Evolutionary conservation across 2,329 filamentous ascomycete genomes (phyloP).

Genomic region (Nakataea oryzae): DNA sequence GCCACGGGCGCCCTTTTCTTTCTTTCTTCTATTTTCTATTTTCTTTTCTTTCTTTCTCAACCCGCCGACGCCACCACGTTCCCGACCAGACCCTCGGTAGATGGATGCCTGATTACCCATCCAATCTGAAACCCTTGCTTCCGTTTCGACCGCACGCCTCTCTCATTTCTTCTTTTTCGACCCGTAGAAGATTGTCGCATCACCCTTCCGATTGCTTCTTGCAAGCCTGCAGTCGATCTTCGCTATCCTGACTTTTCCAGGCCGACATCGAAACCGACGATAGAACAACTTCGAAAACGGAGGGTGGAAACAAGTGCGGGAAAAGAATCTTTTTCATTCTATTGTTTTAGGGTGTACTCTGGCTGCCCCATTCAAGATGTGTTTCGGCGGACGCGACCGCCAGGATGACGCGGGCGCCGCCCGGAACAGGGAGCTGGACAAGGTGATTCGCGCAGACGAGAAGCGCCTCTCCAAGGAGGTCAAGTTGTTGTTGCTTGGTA

Average conservation of each 20-base stretch:
- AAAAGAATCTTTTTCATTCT: neutral
- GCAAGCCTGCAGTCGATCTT: neutral
- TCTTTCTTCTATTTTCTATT: too few relatives aligned
- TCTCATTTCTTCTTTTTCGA: neutral
- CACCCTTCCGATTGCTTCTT: neutral
- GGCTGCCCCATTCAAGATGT: conserved; percentile 36
- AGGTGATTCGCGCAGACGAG: conserved; percentile 74
- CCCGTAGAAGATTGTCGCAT: neutral
- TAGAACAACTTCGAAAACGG: neutral
- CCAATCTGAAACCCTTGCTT: neutral
- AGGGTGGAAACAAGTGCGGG: neutral
- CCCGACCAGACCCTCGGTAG: neutral
- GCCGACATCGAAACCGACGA: neutral
- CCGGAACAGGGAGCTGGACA: conserved; percentile 72
- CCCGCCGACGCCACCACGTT: neutral
- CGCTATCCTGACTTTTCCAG: neutral
- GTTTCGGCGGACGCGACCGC: conserved; percentile 48
- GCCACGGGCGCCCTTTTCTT: too few relatives aligned
- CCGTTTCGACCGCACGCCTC: neutral
- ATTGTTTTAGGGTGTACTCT: neutral
- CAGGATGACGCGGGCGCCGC: conserved; percentile 36
- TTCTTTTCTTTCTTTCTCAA: neutral
- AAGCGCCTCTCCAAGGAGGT: conserved; percentile 80
- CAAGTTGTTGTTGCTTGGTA: conserved; percentile 88
- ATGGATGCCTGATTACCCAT: neutral